Base-by-base conservation (phyloP, 1,284 basidiomycete species). In the Cutaneotrichosporon arboriforme region DNA sequence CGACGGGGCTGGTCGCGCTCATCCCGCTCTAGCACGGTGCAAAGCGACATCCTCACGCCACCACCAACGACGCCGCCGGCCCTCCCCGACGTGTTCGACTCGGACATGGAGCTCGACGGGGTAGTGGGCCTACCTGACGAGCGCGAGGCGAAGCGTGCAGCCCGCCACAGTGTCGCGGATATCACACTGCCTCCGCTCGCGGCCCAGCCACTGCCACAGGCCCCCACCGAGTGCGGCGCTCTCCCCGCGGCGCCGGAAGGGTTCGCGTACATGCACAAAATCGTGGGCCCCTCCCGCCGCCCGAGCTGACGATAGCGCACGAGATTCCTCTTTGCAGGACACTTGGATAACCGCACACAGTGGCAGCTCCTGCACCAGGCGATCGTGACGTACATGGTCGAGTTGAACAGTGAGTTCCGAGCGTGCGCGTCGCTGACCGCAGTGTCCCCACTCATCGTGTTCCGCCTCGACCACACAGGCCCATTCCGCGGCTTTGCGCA, bases 341-440 rank as follows among this genome's bases (percentile, higher is more conserved):
- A 35, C n/a, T 31, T 45, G 4, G 31, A 45, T 17, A 34, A 45
- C 43, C 9, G n/a, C 31, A n/a, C 31, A 7, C 43, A 45, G 43
- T 45, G 43, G 43, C 43, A 33, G 26, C 26, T 20, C 9, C 43
- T 45, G 26, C 43, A 45, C 33, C 43, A 45, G 31, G 43, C 43
- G n/a, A n/a, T 45, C 31, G 43, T 45, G 31, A 45, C 43, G 31
- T 45, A 45, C 43, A 45, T 45, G 43, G 31, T 34, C 33, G 43
- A 33, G 31, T n/a, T 45, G 31, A 34, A 45, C 43, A 45, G 43
- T 45, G 43, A 45, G 43, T 45, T 31, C 4, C 14, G 8, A 13
- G n/a, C 22, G 12, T 31, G 10, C 26, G 10, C 26, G 26, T 4
- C 14, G 4, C 14, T n/a, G 21, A 43, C 23, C 14, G 10, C 9